These are phyloP conservation scores for Nannochloropsis oceanica DNA, from an alignment of 108 stramenopile species.

Conservation along the genomic window DNA sequence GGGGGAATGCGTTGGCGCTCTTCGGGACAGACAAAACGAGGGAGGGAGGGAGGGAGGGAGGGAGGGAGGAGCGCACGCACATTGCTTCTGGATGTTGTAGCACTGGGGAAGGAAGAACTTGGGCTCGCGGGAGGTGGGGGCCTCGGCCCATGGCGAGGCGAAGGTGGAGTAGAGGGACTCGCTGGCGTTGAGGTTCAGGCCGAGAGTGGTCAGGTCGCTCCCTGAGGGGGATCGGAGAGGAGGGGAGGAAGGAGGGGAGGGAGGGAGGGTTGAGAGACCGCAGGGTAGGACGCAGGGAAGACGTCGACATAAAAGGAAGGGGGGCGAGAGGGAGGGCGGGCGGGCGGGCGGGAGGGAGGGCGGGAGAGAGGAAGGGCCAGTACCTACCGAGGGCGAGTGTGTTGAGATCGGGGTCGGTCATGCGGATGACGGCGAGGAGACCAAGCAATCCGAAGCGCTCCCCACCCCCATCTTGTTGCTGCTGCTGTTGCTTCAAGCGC, in stretches of 20 bases:
- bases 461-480: background rate
- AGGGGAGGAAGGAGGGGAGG: background rate
- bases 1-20: background rate
- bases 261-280: background rate
- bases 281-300: background rate
- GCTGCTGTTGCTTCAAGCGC: background rate
- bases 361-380: background rate
- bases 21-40: background rate
- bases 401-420: slow-evolving; percentile 86
- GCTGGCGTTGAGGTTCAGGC: slow-evolving; percentile 76
- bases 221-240: slow-evolving; percentile 9
- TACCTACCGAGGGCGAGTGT: slow-evolving; percentile 58
- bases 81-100: slow-evolving; percentile 80
- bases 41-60: background rate
- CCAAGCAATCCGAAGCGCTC: slow-evolving; percentile 68
- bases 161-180: slow-evolving; percentile 81
- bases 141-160: slow-evolving; percentile 79
- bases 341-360: background rate
- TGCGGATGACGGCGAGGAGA: slow-evolving; percentile 78
- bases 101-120: slow-evolving; percentile 67
- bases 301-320: background rate
- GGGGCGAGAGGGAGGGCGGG: background rate
- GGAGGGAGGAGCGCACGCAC: background rate
- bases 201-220: slow-evolving; percentile 81
- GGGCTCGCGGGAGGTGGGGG: slow-evolving; percentile 62